A percentile compares a stretch with the other conserved stretches of the same genome.
Evolutionary conservation across 257 asterid species (phyloP).

Genomic region (Ocimum tenuiflorum): DNA sequence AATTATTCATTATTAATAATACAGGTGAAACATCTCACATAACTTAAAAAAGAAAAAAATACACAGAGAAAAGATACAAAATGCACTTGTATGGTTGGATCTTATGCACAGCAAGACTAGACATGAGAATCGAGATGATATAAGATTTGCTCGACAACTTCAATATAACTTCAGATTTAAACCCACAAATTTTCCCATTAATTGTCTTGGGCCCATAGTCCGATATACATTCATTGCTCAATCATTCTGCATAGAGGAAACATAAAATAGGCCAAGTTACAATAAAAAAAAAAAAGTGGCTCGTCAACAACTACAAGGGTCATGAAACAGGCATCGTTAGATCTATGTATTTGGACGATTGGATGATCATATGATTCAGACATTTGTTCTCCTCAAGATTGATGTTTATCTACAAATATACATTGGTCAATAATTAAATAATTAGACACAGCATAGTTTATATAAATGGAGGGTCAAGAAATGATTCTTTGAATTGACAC

Average conservation of each 20-base stretch:
- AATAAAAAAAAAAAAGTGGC: constrained; percentile 23
- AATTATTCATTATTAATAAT: too few relatives aligned
- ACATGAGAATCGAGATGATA: too few relatives aligned
- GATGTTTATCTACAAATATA: constrained; percentile 20
- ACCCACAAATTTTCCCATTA: neutral
- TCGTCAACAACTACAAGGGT: constrained; percentile 30
- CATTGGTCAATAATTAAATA: constrained; percentile 4
- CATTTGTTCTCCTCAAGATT: neutral
- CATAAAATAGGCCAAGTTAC: neutral
- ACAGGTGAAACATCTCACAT: too few relatives aligned
- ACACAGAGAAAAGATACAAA: too few relatives aligned
- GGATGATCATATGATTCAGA: constrained; percentile 10
- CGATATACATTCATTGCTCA: constrained; percentile 12
- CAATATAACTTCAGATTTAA: neutral
- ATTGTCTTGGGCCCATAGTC: neutral
- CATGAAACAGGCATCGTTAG: constrained; percentile 21
- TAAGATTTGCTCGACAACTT: too few relatives aligned
- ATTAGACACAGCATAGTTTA: neutral
- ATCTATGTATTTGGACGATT: constrained; percentile 11
- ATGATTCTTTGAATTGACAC: too few relatives aligned
- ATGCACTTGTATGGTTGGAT: too few relatives aligned
- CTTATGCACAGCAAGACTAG: too few relatives aligned
- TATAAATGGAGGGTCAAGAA: too few relatives aligned
- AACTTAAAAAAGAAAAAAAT: too few relatives aligned
- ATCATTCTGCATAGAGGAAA: constrained; percentile 15